These are phyloP conservation scores for Rhynchospora breviuscula DNA, from an alignment of 176 grass and related monocot species.

Conservation along the genomic window DNA sequence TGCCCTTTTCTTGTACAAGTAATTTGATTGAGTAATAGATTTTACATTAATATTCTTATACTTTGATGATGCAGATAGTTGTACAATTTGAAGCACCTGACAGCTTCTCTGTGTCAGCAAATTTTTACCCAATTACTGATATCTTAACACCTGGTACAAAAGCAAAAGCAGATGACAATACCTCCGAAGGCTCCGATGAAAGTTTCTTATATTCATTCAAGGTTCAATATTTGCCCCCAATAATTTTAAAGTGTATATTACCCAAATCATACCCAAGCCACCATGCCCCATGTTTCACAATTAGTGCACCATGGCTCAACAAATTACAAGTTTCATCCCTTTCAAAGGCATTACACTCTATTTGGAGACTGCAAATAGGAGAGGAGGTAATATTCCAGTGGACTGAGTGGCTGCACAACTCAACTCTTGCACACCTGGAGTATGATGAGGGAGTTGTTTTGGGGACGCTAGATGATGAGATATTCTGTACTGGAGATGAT, in stretches of 20 bases:
- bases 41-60: no score
- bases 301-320: conserved; percentile 44
- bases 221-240: conserved; percentile 41
- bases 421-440: conserved; percentile 35
- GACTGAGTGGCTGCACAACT: conserved; percentile 49
- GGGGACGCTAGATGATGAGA: conserved; percentile 10
- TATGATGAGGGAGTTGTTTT: conserved; percentile 35
- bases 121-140: conserved; percentile 23
- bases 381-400: conserved; percentile 52
- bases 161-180: not conserved
- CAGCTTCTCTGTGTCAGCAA: not conserved
- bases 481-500: conserved; percentile 8
- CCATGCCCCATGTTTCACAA: conserved; percentile 45
- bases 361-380: conserved; percentile 40
- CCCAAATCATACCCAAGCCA: conserved; percentile 50
- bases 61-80: no score
- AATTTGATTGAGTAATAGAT: no score
- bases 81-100: not conserved
- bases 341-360: conserved; percentile 38
- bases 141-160: conserved; percentile 20
- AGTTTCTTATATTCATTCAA: conserved; percentile 38
- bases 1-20: no score
- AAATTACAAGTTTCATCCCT: conserved; percentile 29
- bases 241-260: conserved; percentile 40
- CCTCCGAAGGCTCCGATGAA: conserved; percentile 2